phyloP scores from a whole-genome alignment of 768 basidiomycete genomes.

The Nevesoporus exiguus region DNA sequence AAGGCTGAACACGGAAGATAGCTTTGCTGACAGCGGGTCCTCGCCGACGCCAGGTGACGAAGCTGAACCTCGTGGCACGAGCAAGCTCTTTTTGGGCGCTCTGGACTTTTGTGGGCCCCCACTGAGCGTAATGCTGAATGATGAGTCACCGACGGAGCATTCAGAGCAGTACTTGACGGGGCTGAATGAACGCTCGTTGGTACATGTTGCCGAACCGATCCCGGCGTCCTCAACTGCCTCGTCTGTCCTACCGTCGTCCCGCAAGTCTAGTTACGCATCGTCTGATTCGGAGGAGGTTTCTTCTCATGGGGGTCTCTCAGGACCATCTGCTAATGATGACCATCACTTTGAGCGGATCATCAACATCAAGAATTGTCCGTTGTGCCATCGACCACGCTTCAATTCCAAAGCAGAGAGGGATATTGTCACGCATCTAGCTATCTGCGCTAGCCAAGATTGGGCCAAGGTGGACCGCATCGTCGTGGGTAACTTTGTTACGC shows the following conservation, averaged over 20 bases:
- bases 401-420: conserved; percentile 88
- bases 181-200: conserved; percentile 44
- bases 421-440: conserved; percentile 94
- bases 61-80: conserved; percentile 21
- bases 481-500: conserved; percentile 92
- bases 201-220: conserved; percentile 30
- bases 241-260: conserved; percentile 12
- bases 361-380: conserved; percentile 90
- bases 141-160: conserved; percentile 31
- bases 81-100: conserved; percentile 47
- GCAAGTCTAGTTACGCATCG: conserved; percentile 39
- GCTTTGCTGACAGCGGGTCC: conserved; percentile 43
- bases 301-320: conserved; percentile 5
- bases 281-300: conserved; percentile 45
- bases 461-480: conserved; percentile 82
- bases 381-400: conserved; percentile 87
- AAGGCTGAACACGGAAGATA: conserved; percentile 48
- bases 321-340: conserved; percentile 20
- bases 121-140: conserved; percentile 25
- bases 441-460: conserved; percentile 95
- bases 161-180: conserved; percentile 39
- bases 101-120: conserved; percentile 63
- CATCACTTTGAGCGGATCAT: conserved; percentile 78
- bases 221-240: conserved; percentile 10
- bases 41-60: conserved; percentile 52